Base-by-base conservation (phyloP, 1,284 basidiomycete species). In the Waitea zeae region DNA sequence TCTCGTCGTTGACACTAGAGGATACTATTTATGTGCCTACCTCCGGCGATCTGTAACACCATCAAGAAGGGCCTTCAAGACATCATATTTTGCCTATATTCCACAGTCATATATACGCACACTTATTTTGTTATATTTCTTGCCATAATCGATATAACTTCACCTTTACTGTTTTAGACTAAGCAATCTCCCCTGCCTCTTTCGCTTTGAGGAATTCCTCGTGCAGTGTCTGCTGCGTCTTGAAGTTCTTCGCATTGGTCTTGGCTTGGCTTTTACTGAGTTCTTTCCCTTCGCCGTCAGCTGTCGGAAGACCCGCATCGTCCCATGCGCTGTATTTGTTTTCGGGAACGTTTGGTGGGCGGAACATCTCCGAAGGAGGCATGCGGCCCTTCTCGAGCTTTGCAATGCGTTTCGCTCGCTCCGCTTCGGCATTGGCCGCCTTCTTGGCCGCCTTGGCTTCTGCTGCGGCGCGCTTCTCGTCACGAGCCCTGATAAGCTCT, bases 391-490 rank as follows among this genome's bases (percentile, higher is more conserved):
- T 87, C 51, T 92, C 86, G 11, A 98, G 59, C 51, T 79, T 80
- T 36, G 77, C 78, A n/a, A 75, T 48, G 37, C 80, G 80, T 51
- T 87, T 89, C 39, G 69, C 66, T 36, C 76, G 73, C 42, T 79
- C 84, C 6, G 72, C 76, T 41, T 77, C 78, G 2, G 66, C 68
- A 5, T 66, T 59, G 0, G 76, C 81, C 3, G 75, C 80, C 50
- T 95, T 92, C 49, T 84, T 81, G 7, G 72, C 76, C 0, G 70
- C 70, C 52, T 92, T 92, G 15, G 79, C 84, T 36, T 81, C 77
- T 1, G 61, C 61, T 30, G 65, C 62, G 1, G 70, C 74, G n/a
- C 76, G 73, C 59, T 96, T 97, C 49, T 92, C 92, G 39, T 95
- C 88, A 33, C 89, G 74, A 1, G 76, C 79, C 44, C 69, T 79